Evolutionary conservation across 2,329 filamentous ascomycete species (phyloP), one percentile per base, ranked within the genome.

Genomic region (Meredithiella fracta): DNA sequence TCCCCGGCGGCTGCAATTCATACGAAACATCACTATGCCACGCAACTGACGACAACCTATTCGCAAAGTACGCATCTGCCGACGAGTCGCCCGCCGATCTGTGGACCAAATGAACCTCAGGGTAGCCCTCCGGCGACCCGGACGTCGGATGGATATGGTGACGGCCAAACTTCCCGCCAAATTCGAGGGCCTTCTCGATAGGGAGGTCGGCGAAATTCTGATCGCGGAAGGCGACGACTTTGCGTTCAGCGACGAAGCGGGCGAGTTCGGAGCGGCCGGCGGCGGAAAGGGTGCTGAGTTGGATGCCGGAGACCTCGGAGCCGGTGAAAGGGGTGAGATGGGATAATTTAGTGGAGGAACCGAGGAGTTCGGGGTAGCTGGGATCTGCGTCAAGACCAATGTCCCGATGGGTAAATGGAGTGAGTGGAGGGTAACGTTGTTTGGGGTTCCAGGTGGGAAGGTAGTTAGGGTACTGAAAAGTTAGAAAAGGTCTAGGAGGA

Each of bases 21-120:
- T 94, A 95, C 0, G 85, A 86, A 1, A 94, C 83, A 62, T 95
- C 89, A 0, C 82, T 86, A 70, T 95, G 89, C 88, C 88, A 95
- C 6, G 86, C 86, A 1, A 94, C 81, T 1, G 83, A 86, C 68
- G 83, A 91, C n/a, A 57, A 20, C 2, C 85, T 77, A 50, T 79
- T 78, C 58, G 66, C 62, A 61, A 88, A 82, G 67, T 84, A 85
- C 51, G 77, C 72, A 20, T 76, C 69, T 20, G 58, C 78, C 71
- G 51, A 78, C 26, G 60, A 63, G 60, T 72, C 69, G 25, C 67
- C 66, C 17, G 68, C 82, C 20, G 79, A 80, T 40, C 86, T 79
- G 68, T 91, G 85, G 1, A 91, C 86, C 1, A 92, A 77, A 64
- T 91, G 86, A 15, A 92, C 69, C 66, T 89, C 80, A 0, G 86